Conservation (phyloP, 495 filamentous ascomycete genomes). For the Podospora comata region DNA sequence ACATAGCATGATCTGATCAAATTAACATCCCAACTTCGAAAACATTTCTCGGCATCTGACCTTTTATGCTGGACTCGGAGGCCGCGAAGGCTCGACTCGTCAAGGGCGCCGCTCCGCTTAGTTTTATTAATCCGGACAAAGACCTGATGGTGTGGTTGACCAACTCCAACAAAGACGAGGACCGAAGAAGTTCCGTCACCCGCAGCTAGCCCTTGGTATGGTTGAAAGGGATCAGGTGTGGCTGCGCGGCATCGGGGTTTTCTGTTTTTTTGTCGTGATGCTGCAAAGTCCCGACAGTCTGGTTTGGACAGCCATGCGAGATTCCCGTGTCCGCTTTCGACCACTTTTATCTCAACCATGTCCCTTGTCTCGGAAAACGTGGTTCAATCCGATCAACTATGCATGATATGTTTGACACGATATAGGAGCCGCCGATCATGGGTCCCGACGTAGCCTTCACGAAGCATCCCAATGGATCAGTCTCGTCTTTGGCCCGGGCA, state of each 20-base stretch:
- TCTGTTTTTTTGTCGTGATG: background rate
- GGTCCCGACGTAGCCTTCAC: background rate
- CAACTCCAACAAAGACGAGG: background rate
- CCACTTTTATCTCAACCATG: background rate
- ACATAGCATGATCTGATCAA: background rate
- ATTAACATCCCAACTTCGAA: background rate
- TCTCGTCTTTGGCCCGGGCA: background rate
- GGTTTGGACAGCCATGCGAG: background rate
- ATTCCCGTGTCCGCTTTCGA: background rate
- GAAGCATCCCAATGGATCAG: background rate
- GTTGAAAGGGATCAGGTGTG: background rate
- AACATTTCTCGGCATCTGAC: background rate
- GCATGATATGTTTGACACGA: background rate
- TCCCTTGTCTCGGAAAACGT: background rate
- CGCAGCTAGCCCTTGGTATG: background rate
- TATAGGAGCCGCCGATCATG: background rate
- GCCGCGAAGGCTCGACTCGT: background rate
- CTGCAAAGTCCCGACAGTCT: background rate
- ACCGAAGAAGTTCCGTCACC: background rate
- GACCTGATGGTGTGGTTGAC: background rate
- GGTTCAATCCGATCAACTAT: background rate
- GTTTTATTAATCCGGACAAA: background rate
- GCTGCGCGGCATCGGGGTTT: background rate
- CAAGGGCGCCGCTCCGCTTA: background rate
- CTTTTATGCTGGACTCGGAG: background rate